Percentiles rank a stretch among this genome's conserved stretches.
phyloP scores from a whole-genome alignment of 768 basidiomycete genomes.

The Tylopilus sp. region DNA sequence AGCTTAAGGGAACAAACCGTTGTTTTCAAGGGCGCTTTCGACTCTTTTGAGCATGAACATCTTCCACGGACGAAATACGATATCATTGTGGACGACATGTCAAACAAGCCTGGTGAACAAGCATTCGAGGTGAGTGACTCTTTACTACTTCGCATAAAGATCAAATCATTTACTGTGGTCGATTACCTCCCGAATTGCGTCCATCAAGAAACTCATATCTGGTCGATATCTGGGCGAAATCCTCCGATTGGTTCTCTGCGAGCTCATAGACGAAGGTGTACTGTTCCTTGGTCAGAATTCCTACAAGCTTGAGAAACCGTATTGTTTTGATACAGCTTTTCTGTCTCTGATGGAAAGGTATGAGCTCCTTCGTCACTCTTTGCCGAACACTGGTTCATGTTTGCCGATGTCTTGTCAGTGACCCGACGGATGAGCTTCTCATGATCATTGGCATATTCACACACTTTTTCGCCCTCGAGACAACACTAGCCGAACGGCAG shows the following conservation, averaged over 20 bases:
- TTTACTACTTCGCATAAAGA: neutral
- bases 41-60: conserved; percentile 92
- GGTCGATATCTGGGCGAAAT: conserved; percentile 97
- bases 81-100: conserved; percentile 83
- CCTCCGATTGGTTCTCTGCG: conserved; percentile 88
- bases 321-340: conserved; percentile 95
- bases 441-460: conserved; percentile 97
- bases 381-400: neutral
- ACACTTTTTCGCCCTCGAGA: conserved; percentile 96
- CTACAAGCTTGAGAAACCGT: conserved; percentile 94
- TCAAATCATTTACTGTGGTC: neutral
- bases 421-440: conserved; percentile 93
- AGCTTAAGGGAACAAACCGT: neutral
- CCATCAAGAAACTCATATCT: conserved; percentile 82
- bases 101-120: conserved; percentile 96
- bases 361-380: neutral
- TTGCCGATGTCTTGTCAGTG: conserved; percentile 43
- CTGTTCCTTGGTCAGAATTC: conserved; percentile 98
- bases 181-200: neutral
- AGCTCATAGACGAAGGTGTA: conserved; percentile 94
- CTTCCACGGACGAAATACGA: conserved; percentile 96
- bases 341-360: conserved; percentile 95
- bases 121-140: conserved; percentile 70
- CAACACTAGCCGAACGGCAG: conserved; percentile 92
- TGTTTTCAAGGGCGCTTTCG: conserved; percentile 80